Base-by-base conservation (phyloP, 2,329 filamentous ascomycete species). In the Fusarium sp. region DNA sequence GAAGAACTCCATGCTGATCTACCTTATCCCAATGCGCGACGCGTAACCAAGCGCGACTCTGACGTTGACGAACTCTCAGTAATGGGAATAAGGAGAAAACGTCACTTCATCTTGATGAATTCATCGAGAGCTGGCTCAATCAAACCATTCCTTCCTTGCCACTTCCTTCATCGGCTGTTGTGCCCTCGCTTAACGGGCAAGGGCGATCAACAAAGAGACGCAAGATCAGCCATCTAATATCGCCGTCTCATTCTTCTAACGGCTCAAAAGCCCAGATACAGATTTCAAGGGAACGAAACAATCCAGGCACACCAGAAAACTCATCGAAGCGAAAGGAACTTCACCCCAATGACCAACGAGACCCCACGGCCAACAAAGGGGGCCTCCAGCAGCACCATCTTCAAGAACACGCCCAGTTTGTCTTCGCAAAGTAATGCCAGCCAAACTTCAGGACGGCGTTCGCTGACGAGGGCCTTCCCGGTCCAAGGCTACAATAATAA, bases 381-480 rank as follows among this genome's bases (percentile, higher is more conserved):
- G 10, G 54, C 63, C 25, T 58, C 50, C 32, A 50, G 41, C 23
- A 52, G 11, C 23, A n/a, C 64, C 7, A 43, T 50, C 30, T 66
- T 66, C 18, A 60, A 23, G n/a, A 52, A 58, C 54, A 37, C 54
- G 7, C 63, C 63, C 8, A 66, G 63, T 32, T 32, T 59, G 7
- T 60, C 34, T 7, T 59, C 54, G n/a, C 43, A 60, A 6, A 66
- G 64, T 32, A 64, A 57, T 56, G 25, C 37, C 27, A 64, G 62
- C 34, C 54, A 66, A 41, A 34, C 9, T 18, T 66, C 41, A 6
- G 32, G 64, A 23, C 54, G 41, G 35, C 32, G 41, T 41, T 66
- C 56, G 16, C 64, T 25, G n/a, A 60, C 25, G 8, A 66, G 32
- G 16, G 30, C 23, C 18, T 60, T 66, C 32, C 54, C 54, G 14